phyloP scores from a whole-genome alignment of 2,329 filamentous ascomycete species.

The Pseudocercospora cruenta region DNA sequence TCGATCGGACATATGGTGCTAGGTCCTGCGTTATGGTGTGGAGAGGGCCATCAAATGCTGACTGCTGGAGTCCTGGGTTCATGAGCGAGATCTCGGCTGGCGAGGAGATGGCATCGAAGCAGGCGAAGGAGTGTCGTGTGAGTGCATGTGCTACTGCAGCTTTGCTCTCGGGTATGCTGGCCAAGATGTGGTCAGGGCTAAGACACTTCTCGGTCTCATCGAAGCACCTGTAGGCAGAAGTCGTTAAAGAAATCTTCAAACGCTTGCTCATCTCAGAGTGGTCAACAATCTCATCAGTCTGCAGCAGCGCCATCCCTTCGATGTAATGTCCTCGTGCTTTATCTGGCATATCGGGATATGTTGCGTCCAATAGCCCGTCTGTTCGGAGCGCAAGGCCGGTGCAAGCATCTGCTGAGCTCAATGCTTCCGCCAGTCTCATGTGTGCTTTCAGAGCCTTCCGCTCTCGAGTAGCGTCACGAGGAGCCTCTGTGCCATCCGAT shows the following conservation, averaged over 20 bases:
- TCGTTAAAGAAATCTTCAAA: slow-evolving; percentile 37
- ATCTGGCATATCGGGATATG: slow-evolving; percentile 60
- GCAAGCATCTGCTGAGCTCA: slow-evolving; percentile 70
- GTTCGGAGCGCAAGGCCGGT: slow-evolving; percentile 54
- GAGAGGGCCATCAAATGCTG: slow-evolving; percentile 75
- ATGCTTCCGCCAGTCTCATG: slow-evolving; percentile 56
- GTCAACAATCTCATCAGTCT: slow-evolving; percentile 54
- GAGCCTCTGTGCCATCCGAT: neutral
- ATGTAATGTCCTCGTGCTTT: slow-evolving; percentile 60
- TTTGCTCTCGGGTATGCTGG: slow-evolving; percentile 9
- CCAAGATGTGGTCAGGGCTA: slow-evolving; percentile 7
- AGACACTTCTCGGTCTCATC: neutral
- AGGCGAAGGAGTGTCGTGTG: slow-evolving; percentile 47
- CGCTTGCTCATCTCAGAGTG: slow-evolving; percentile 46
- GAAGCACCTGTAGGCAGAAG: slow-evolving; percentile 24
- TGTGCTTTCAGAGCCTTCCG: neutral
- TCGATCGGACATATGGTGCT: slow-evolving; percentile 86
- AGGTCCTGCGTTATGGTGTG: slow-evolving; percentile 72
- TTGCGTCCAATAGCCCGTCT: slow-evolving; percentile 59
- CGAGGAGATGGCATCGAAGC: slow-evolving; percentile 58
- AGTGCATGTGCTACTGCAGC: slow-evolving; percentile 30
- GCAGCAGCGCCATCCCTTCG: slow-evolving; percentile 57
- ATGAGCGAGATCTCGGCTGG: slow-evolving; percentile 39
- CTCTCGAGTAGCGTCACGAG: neutral
- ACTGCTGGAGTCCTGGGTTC: slow-evolving; percentile 61